phyloP scores from a whole-genome alignment of 495 filamentous ascomycete species.

The Aspergillus biplanus region DNA sequence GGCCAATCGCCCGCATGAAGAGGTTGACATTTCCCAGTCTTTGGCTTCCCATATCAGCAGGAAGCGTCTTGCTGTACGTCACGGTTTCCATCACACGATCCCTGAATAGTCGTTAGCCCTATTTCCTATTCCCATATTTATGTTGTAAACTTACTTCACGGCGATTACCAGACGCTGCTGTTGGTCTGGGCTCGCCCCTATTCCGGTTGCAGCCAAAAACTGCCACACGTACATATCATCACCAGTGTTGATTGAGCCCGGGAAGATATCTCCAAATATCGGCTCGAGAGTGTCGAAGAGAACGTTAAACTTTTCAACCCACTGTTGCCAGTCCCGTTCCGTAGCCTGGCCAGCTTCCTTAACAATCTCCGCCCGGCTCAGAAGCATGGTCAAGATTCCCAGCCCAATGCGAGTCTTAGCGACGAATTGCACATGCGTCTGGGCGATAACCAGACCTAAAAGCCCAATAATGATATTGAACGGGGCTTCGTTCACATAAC shows the following conservation, averaged over 20 bases:
- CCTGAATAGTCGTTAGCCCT: slow-evolving; percentile 42
- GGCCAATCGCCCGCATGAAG: slow-evolving; percentile 96
- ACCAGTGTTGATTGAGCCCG: slow-evolving; percentile 75
- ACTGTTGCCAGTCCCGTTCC: slow-evolving; percentile 78
- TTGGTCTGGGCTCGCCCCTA: slow-evolving; percentile 88
- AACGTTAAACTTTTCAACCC: slow-evolving; percentile 78
- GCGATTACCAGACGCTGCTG: slow-evolving; percentile 92
- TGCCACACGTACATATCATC: slow-evolving; percentile 98
- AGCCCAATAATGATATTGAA: slow-evolving; percentile 89
- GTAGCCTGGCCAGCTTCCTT: slow-evolving; percentile 73
- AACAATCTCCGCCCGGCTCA: slow-evolving; percentile 90
- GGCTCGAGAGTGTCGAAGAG: slow-evolving; percentile 89
- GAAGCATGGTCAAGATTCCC: slow-evolving; percentile 89
- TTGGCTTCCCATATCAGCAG: slow-evolving; percentile 77
- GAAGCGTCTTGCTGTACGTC: slow-evolving; percentile 80
- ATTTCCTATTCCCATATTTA: not conserved
- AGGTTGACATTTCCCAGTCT: slow-evolving; percentile 91
- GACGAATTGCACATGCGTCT: slow-evolving; percentile 76
- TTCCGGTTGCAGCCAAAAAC: slow-evolving; percentile 91
- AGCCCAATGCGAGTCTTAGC: slow-evolving; percentile 84
- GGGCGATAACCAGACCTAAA: slow-evolving; percentile 79
- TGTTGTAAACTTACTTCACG: slow-evolving; percentile 70
- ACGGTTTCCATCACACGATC: slow-evolving; percentile 98
- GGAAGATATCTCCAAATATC: slow-evolving; percentile 81
- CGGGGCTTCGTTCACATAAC: slow-evolving; percentile 86